These are phyloP conservation scores for Pseudogymnoascus sp. DNA, from an alignment of 2,329 filamentous ascomycete genomes.

Conservation along the genomic window DNA sequence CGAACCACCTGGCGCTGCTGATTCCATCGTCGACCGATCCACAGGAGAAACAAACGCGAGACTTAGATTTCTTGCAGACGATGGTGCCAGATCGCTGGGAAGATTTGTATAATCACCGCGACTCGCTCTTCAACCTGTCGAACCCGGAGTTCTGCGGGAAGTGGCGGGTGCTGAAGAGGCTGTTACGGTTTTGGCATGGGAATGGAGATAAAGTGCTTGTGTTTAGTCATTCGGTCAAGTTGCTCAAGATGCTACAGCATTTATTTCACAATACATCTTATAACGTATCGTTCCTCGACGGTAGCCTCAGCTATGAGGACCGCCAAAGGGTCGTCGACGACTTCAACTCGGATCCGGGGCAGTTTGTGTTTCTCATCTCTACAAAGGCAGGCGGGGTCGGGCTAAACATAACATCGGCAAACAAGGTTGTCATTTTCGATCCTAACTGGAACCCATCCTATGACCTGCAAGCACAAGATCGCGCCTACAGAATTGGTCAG, in stretches of 20 bases:
- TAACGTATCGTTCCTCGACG: constrained; percentile 85
- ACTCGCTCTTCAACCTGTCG: constrained; percentile 71
- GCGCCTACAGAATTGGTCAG: constrained; percentile 93
- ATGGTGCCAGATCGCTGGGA: constrained; percentile 71
- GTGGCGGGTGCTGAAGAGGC: constrained; percentile 82
- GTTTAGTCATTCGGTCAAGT: constrained; percentile 83
- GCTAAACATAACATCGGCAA: constrained; percentile 92
- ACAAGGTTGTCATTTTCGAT: constrained; percentile 95
- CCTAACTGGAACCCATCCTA: constrained; percentile 97
- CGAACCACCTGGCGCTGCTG: constrained; percentile 86
- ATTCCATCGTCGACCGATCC: constrained; percentile 60
- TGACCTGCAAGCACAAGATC: constrained; percentile 91
- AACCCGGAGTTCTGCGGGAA: constrained; percentile 93
- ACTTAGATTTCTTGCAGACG: constrained; percentile 63
- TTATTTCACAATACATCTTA: constrained; percentile 85
- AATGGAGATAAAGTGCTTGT: constrained; percentile 92
- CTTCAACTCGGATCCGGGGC: constrained; percentile 79
- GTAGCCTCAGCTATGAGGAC: constrained; percentile 73
- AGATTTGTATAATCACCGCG: constrained; percentile 63
- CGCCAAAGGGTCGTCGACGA: constrained; percentile 75
- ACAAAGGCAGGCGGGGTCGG: constrained; percentile 90
- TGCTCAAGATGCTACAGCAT: constrained; percentile 75
- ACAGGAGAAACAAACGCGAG: constrained; percentile 67
- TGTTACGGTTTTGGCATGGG: constrained; percentile 82
- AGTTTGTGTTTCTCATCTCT: constrained; percentile 94